Conservation (phyloP, 139 green algal species). For the Picochlorum sp. region DNA sequence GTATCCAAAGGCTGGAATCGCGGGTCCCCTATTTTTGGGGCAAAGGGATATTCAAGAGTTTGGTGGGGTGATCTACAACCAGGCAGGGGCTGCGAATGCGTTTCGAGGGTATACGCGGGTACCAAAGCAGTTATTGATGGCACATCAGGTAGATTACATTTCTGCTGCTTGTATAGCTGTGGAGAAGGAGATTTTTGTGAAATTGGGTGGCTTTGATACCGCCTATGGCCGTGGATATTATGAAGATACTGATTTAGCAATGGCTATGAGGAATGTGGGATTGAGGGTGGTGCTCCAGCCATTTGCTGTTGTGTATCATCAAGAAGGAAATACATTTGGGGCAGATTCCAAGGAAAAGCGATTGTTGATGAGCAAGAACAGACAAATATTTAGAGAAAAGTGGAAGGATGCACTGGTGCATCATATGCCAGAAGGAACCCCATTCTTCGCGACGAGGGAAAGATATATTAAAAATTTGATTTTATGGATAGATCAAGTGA, state of each 20-base stretch:
- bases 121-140: neutral
- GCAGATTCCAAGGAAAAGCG: constrained; percentile 10
- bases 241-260: constrained; percentile 24
- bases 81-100: constrained; percentile 10
- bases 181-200: neutral
- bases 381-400: constrained; percentile 10
- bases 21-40: constrained; percentile 20
- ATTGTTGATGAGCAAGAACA: constrained; percentile 16
- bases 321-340: constrained; percentile 16
- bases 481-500: constrained; percentile 26
- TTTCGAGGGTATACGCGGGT: neutral
- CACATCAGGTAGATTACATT: constrained; percentile 21
- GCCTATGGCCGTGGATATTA: constrained; percentile 1
- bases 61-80: constrained; percentile 16
- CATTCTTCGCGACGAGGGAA: neutral
- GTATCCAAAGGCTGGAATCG: neutral
- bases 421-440: neutral
- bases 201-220: constrained; percentile 8
- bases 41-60: constrained; percentile 9
- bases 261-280: constrained; percentile 1
- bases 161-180: constrained; percentile 22
- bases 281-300: constrained; percentile 18
- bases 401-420: constrained; percentile 13
- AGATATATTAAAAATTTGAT: neutral
- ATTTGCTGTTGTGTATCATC: constrained; percentile 19